Evolutionary conservation across 2,329 filamentous ascomycete genomes (phyloP).

Genomic region (Graphiopsis chlorocephala): DNA sequence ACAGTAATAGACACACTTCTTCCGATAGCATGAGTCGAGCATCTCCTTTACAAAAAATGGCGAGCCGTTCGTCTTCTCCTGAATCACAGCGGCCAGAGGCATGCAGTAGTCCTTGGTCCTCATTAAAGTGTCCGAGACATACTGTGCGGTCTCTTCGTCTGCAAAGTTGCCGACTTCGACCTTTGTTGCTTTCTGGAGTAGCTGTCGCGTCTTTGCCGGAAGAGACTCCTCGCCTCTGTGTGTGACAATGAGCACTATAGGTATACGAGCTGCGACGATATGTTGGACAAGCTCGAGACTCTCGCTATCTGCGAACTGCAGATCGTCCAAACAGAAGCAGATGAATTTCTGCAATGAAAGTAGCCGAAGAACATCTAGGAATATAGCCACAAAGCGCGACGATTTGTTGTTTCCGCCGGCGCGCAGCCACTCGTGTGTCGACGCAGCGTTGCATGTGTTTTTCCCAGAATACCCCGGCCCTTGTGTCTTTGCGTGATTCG

Average conservation of each 20-base stretch:
- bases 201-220: conserved; percentile 35
- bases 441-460: conserved; percentile 35
- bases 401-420: conserved; percentile 48
- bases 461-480: conserved; percentile 9
- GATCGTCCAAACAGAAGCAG: conserved; percentile 82
- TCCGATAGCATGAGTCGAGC: conserved; percentile 80
- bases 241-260: conserved; percentile 78
- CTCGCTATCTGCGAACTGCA: conserved; percentile 88
- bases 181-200: conserved; percentile 54
- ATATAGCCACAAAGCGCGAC: conserved; percentile 80
- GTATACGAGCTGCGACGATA: conserved; percentile 74
- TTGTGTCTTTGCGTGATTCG: not conserved
- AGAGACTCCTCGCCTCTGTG: conserved; percentile 43
- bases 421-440: conserved; percentile 44
- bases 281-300: conserved; percentile 79
- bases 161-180: conserved; percentile 70
- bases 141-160: conserved; percentile 77
- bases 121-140: conserved; percentile 78
- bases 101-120: conserved; percentile 68
- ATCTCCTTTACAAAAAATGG: conserved; percentile 91
- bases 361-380: conserved; percentile 78
- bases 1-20: conserved; percentile 86
- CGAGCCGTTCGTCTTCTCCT: conserved; percentile 85
- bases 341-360: conserved; percentile 83
- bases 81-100: conserved; percentile 77